Conservation (phyloP, 2,329 filamentous ascomycete species). For the Aspergillus intermedius region DNA sequence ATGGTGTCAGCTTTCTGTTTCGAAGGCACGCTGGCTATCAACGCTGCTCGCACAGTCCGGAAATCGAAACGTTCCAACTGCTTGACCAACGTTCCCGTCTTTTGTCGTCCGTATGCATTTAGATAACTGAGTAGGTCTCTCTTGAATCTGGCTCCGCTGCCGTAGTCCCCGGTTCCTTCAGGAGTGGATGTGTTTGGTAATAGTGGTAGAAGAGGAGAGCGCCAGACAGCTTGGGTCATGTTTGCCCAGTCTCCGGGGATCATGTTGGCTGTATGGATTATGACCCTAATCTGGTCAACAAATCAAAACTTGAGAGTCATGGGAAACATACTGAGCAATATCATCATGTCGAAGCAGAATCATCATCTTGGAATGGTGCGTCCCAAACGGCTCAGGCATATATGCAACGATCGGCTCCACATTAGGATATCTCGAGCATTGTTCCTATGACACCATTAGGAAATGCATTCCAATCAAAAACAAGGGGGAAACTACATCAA, state of each 20-base stretch:
- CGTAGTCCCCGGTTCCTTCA: constrained; percentile 33
- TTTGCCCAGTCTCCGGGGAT: constrained; percentile 82
- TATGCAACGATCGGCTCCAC: constrained; percentile 66
- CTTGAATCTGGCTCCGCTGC: constrained; percentile 67
- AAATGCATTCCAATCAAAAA: no score
- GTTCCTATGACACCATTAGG: constrained; percentile 42
- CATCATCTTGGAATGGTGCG: constrained; percentile 83
- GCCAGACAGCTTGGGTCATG: constrained; percentile 80
- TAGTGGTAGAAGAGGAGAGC: constrained; percentile 62
- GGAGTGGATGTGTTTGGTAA: constrained; percentile 1
- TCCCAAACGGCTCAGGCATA: constrained; percentile 79
- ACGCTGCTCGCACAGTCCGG: constrained; percentile 57
- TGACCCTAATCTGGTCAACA: constrained; percentile 38
- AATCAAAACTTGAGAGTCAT: background rate
- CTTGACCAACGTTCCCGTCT: constrained; percentile 49
- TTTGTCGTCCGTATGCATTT: constrained; percentile 57
- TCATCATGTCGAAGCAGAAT: constrained; percentile 73
- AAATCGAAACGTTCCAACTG: constrained; percentile 63
- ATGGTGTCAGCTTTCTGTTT: constrained; percentile 47
- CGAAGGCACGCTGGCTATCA: constrained; percentile 74
- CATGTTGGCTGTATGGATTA: constrained; percentile 90
- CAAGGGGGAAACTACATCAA: constrained; percentile 45
- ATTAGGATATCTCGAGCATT: constrained; percentile 57
- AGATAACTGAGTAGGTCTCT: constrained; percentile 68
- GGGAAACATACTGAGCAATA: constrained; percentile 52